A percentile compares a stretch with the other conserved stretches of the same genome.
Evolutionary conservation across 768 basidiomycete species (phyloP).

Genomic region (Lactarius psammicola): DNA sequence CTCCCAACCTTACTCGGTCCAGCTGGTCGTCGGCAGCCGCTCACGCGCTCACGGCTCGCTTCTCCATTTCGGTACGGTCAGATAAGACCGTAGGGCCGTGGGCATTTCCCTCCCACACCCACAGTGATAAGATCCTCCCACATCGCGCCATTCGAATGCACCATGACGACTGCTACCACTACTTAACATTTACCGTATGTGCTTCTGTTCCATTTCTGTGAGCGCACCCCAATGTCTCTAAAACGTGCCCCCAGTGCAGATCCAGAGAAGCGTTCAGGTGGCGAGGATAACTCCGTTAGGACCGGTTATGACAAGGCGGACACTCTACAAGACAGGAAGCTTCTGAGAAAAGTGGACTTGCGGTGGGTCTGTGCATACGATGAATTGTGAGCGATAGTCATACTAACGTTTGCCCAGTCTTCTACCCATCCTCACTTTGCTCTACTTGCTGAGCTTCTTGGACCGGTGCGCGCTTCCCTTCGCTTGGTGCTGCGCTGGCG

Average conservation of each 20-base stretch:
- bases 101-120: too few relatives aligned
- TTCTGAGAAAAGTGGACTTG: slow-evolving; percentile 25
- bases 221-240: not conserved
- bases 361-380: slow-evolving; percentile 6
- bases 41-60: not conserved
- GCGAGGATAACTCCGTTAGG: not conserved
- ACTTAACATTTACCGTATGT: not conserved
- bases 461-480: slow-evolving; percentile 35
- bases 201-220: not conserved
- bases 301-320: slow-evolving; percentile 3
- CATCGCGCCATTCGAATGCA: not conserved
- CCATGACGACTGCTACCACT: not conserved
- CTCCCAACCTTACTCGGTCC: not conserved
- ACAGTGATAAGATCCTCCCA: not conserved
- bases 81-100: too few relatives aligned
- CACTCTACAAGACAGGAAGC: slow-evolving; percentile 9
- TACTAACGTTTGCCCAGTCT: slow-evolving; percentile 31
- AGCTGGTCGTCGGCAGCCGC: not conserved
- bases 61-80: too few relatives aligned
- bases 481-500: not conserved
- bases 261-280: not conserved
- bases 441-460: slow-evolving; percentile 44
- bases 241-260: not conserved
- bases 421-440: slow-evolving; percentile 41
- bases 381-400: not conserved